These are phyloP conservation scores for Hericium coralloides DNA, from an alignment of 768 basidiomycete species.

Conservation along the genomic window DNA sequence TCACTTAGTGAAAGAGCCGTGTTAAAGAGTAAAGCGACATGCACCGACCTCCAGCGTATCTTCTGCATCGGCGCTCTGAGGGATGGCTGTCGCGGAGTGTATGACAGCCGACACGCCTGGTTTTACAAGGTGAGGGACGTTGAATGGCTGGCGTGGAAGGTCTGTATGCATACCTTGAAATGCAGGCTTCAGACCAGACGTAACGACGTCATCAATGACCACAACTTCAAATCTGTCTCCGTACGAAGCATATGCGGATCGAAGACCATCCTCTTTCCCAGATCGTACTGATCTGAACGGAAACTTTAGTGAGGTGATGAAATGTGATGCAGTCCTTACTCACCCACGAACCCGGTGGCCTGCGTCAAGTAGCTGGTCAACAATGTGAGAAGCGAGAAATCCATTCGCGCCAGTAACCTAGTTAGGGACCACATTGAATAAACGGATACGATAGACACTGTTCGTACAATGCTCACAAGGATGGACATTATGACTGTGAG, in stretches of 20 bases:
- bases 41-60: too few relatives aligned
- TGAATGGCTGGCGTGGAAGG: too few relatives aligned
- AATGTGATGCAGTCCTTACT: neutral
- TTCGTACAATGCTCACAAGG: neutral
- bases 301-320: neutral
- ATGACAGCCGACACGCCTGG: too few relatives aligned
- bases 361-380: conserved; percentile 28
- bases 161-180: conserved; percentile 11
- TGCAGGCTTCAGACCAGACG: conserved; percentile 12
- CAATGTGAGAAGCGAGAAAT: conserved; percentile 20
- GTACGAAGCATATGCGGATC: conserved; percentile 7
- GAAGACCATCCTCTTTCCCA: conserved; percentile 9
- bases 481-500: too few relatives aligned
- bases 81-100: too few relatives aligned
- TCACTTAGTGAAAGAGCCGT: too few relatives aligned
- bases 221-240: conserved; percentile 12
- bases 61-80: too few relatives aligned
- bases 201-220: conserved; percentile 13
- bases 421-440: neutral
- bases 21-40: too few relatives aligned
- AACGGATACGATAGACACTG: neutral
- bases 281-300: conserved; percentile 13
- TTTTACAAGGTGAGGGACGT: too few relatives aligned
- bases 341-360: conserved; percentile 44
- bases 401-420: conserved; percentile 40